Evolutionary conservation across 2,329 filamentous ascomycete species (phyloP), one percentile per base, ranked within the genome.

Genomic region (Sphaerulina musiva): DNA sequence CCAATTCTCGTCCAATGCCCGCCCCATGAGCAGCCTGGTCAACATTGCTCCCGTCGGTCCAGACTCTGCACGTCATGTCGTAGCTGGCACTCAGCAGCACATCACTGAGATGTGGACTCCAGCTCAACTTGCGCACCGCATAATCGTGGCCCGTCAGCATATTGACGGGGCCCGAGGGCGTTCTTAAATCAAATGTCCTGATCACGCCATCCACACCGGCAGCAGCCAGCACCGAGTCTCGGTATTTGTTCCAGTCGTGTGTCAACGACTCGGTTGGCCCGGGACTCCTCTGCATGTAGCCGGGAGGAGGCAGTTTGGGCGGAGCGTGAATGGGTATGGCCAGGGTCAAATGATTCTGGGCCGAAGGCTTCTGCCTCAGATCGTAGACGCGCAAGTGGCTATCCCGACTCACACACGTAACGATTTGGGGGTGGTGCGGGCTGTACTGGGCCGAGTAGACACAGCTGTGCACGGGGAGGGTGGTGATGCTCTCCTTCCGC

Each of bases 201-300:
- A 98, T 85, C 14, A 86, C 75, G 51, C 87, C 81, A 70, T 98
- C 93, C 3, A 97, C 93, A 51, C 93, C 92, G 1, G 83, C 93
- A 0, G 89, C 89, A 0, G 93, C 93, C 51, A 98, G 76, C 26
- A 96, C 78, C 0, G 84, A 86, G 61, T 90, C 83, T 39, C 87
- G 82, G 73, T 98, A 98, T 73, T 98, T 98, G 75, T 98, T 98
- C 93, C 93, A 98, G 72, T 98, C 93, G 72, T 97, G 93, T 0
- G 91, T 95, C 32, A 98, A 80, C 38, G 89, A 83, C 75, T 98
- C 93, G 8, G 83, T 79, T 0, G 90, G 89, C n/a, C 82, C 76
- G 1, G 70, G 69, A 7, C 70, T 69, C 0, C 70, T 63, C 1
- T 71, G 68, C 4, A 70, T 66, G 7, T 70, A 68, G 6, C 73